Evolutionary conservation across 345 rosid genomes (phyloP).

Genomic region (Citropsis articulata): DNA sequence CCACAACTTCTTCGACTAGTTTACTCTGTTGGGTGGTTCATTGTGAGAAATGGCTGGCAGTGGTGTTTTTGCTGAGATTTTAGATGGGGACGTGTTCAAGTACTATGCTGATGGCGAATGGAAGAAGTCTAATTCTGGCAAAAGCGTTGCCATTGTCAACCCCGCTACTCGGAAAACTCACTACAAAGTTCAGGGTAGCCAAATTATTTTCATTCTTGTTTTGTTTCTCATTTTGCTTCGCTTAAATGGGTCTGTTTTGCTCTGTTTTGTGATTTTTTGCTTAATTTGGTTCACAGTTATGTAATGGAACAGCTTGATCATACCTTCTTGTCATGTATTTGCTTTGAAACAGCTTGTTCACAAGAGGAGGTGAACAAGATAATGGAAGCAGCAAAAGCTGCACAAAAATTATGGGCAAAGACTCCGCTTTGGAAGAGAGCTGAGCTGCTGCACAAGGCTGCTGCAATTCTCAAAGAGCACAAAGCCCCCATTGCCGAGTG

Average conservation of each 20-base stretch:
- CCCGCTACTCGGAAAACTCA: slow-evolving; percentile 82
- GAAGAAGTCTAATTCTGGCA: slow-evolving; percentile 79
- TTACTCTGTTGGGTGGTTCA: not conserved
- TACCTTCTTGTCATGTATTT: not conserved
- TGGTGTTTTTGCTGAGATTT: slow-evolving; percentile 69
- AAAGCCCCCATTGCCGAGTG: slow-evolving; percentile 85
- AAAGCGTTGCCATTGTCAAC: slow-evolving; percentile 75
- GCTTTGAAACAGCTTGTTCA: slow-evolving; percentile 64
- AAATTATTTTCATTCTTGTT: not conserved
- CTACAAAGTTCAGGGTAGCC: slow-evolving; percentile 90
- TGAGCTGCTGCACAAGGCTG: slow-evolving; percentile 96
- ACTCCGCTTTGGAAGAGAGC: slow-evolving; percentile 99
- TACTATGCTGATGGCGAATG: slow-evolving; percentile 86
- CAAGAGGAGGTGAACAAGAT: slow-evolving; percentile 95
- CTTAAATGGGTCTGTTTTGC: not conserved
- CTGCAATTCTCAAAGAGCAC: slow-evolving; percentile 83
- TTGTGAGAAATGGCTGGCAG: slow-evolving; percentile 64
- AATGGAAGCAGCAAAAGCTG: slow-evolving; percentile 76
- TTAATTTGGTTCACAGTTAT: not conserved
- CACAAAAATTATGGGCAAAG: slow-evolving; percentile 92
- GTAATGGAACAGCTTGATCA: slow-evolving; percentile 1
- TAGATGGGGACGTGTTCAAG: slow-evolving; percentile 87
- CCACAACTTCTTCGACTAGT: not conserved
- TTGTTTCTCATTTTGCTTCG: not conserved
- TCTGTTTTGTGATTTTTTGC: not conserved